Evolutionary conservation across 495 filamentous ascomycete genomes (phyloP).

Genomic region (Lentithecium fluviatile): DNA sequence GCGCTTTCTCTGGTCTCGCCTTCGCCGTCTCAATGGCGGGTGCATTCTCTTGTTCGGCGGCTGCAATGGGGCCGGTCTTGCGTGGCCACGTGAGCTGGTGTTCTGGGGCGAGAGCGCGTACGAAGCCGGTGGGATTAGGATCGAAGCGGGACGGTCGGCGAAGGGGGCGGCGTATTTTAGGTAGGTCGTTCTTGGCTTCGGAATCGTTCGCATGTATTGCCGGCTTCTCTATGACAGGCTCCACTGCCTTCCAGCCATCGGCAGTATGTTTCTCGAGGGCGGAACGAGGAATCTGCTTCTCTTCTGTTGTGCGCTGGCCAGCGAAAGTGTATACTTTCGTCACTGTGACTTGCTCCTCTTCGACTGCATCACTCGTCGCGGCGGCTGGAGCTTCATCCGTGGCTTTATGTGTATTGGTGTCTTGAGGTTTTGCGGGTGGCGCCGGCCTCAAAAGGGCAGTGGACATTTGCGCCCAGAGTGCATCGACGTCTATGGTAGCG

Average conservation of each 20-base stretch:
- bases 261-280: slow-evolving; percentile 78
- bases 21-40: slow-evolving; percentile 12
- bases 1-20: slow-evolving; percentile 50
- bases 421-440: background rate
- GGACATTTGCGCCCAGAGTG: slow-evolving; percentile 79
- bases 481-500: slow-evolving; percentile 85
- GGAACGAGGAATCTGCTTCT: slow-evolving; percentile 72
- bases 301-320: slow-evolving; percentile 77
- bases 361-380: slow-evolving; percentile 1
- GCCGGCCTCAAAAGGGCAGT: slow-evolving; percentile 29
- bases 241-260: slow-evolving; percentile 35
- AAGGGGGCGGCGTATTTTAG: slow-evolving; percentile 61
- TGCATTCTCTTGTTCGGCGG: slow-evolving; percentile 40
- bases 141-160: slow-evolving; percentile 80
- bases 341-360: slow-evolving; percentile 68
- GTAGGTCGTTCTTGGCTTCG: slow-evolving; percentile 1
- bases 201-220: slow-evolving; percentile 14
- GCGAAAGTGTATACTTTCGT: slow-evolving; percentile 89
- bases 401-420: background rate
- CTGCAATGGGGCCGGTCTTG: slow-evolving; percentile 42
- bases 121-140: slow-evolving; percentile 55
- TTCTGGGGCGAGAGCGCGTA: slow-evolving; percentile 39
- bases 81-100: slow-evolving; percentile 43
- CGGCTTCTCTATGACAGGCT: slow-evolving; percentile 41
- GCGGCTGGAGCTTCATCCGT: background rate